Conservation (phyloP, 495 filamentous ascomycete species). For the Aspergillus leporis region DNA sequence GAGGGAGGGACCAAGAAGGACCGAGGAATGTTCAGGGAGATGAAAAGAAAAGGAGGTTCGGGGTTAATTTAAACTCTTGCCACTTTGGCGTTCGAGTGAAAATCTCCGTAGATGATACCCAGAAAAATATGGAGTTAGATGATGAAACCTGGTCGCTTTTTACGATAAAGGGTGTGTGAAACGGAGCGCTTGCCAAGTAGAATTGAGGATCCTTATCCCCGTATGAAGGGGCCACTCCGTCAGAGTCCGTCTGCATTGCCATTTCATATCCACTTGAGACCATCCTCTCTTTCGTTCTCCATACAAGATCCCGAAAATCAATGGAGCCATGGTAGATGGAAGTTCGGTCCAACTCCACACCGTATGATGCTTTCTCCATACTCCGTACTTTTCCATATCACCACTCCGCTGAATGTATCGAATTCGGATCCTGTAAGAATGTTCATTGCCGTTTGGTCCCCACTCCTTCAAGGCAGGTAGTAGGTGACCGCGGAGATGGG, state of each 20-base stretch:
- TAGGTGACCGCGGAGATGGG: neutral
- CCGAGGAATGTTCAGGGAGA: neutral
- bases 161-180: neutral
- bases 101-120: slow-evolving; percentile 3
- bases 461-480: neutral
- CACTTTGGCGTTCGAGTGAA: neutral
- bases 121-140: neutral
- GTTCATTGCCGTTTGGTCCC: neutral
- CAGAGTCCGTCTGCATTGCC: neutral
- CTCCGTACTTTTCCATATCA: neutral
- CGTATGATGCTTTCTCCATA: slow-evolving; percentile 10
- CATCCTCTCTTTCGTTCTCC: neutral
- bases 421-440: neutral
- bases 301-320: slow-evolving; percentile 1
- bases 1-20: neutral
- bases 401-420: neutral
- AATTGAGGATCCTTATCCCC: neutral
- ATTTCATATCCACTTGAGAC: neutral
- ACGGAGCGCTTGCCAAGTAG: neutral
- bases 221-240: neutral
- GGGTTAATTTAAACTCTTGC: slow-evolving; percentile 13
- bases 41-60: no score
- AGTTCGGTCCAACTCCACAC: slow-evolving; percentile 1
- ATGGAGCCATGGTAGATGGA: slow-evolving; percentile 7
- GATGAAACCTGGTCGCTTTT: slow-evolving; percentile 7